These are phyloP conservation scores for Cetradonia linearis DNA, from an alignment of 495 filamentous ascomycete genomes.

Conservation along the genomic window DNA sequence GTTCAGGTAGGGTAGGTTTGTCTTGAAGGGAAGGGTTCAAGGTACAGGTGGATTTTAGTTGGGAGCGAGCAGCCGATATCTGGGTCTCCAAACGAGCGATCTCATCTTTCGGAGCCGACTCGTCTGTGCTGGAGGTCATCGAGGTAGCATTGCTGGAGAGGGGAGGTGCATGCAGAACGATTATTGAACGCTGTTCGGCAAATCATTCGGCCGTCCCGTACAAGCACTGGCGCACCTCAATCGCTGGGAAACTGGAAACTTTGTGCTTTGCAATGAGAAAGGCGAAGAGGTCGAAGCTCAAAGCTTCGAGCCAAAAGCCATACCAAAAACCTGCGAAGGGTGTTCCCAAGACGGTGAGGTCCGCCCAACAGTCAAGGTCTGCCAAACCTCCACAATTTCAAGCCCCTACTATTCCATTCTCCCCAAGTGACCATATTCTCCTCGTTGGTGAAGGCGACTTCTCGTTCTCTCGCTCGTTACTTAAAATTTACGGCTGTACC, in stretches of 20 bases:
- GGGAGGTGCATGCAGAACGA: not conserved
- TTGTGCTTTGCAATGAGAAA: conserved; percentile 20
- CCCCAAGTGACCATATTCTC: conserved; percentile 58
- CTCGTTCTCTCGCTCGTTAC: conserved; percentile 71
- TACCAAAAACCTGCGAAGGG: conserved; percentile 4
- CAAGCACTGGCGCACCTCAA: not conserved
- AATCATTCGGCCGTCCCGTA: not conserved
- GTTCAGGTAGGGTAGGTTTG: conserved; percentile 43
- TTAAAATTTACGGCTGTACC: conserved; percentile 58
- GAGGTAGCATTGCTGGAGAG: conserved; percentile 6
- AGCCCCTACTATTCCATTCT: conserved; percentile 62
- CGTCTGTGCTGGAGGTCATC: conserved; percentile 20
- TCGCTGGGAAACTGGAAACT: not conserved
- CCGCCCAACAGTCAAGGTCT: not conserved
- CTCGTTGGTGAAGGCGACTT: conserved; percentile 90
- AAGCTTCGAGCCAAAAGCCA: conserved; percentile 6
- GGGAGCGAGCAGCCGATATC: conserved; percentile 31
- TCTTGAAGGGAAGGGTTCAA: conserved; percentile 6
- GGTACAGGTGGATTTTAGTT: conserved; percentile 14
- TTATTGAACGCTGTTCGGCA: not conserved
- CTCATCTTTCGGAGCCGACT: conserved; percentile 38
- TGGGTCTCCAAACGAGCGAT: conserved; percentile 43
- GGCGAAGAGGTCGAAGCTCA: conserved; percentile 17
- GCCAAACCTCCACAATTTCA: conserved; percentile 1
- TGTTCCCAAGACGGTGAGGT: not conserved